Conservation (phyloP, 1,139 yeast species). For the Hyphopichia pseudoburtonii region DNA sequence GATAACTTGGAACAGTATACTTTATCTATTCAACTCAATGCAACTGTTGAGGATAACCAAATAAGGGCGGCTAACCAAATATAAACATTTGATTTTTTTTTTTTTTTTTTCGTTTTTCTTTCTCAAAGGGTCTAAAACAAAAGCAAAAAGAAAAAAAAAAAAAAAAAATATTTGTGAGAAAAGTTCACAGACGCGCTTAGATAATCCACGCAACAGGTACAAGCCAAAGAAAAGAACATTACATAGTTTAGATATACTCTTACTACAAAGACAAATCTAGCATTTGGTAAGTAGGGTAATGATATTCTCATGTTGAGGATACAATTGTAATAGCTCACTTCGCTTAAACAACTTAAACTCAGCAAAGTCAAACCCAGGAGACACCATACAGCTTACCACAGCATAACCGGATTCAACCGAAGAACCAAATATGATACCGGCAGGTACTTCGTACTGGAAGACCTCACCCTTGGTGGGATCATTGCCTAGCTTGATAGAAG, state of each 20-base stretch:
- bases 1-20: too few relatives aligned
- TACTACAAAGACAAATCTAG: background rate
- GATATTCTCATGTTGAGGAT: conserved; percentile 17
- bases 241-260: too few relatives aligned
- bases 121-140: too few relatives aligned
- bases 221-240: too few relatives aligned
- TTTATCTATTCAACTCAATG: too few relatives aligned
- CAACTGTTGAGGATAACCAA: too few relatives aligned
- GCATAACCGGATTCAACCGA: conserved; percentile 16
- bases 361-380: conserved; percentile 19
- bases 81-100: too few relatives aligned
- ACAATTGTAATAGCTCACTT: conserved; percentile 12
- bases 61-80: background rate
- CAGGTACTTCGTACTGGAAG: conserved; percentile 18
- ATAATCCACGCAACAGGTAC: too few relatives aligned
- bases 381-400: conserved; percentile 18
- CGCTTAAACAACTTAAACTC: conserved; percentile 17
- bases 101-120: background rate
- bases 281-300: conserved; percentile 13
- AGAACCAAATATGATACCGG: conserved; percentile 19
- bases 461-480: conserved; percentile 14
- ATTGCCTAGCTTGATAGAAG: conserved; percentile 13
- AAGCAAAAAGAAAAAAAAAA: background rate
- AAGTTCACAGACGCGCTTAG: too few relatives aligned
- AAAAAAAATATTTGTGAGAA: too few relatives aligned